Evolutionary conservation across 2,329 filamentous ascomycete species (phyloP).

Genomic region (Didymella pinodella): DNA sequence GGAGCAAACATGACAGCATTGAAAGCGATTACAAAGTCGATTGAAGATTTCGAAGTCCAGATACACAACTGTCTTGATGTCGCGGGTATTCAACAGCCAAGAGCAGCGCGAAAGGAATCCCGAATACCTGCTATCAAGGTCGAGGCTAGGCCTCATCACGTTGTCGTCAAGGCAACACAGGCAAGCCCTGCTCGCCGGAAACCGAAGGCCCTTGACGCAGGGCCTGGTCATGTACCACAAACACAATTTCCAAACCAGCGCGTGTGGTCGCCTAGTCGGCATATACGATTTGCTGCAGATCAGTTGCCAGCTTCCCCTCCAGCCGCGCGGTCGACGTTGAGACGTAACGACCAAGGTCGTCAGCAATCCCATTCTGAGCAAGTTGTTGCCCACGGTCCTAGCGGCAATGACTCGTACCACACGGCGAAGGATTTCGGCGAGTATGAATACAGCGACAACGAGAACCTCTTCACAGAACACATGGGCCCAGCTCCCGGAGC

Average conservation of each 20-base stretch:
- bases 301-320: conserved; percentile 24
- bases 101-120: background rate
- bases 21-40: conserved; percentile 34
- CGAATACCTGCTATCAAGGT: conserved; percentile 15
- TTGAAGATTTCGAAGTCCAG: conserved; percentile 41
- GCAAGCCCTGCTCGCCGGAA: conserved; percentile 31
- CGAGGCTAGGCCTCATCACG: conserved; percentile 22
- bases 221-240: conserved; percentile 36
- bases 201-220: conserved; percentile 18
- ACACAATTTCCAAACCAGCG: conserved; percentile 41
- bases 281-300: conserved; percentile 39
- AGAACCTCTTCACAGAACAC: conserved; percentile 31
- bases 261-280: conserved; percentile 37
- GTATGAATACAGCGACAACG: conserved; percentile 39
- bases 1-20: conserved; percentile 37
- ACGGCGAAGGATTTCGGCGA: conserved; percentile 36
- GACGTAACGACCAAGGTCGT: conserved; percentile 26
- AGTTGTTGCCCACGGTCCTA: conserved; percentile 9
- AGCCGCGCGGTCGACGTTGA: background rate
- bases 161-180: conserved; percentile 47
- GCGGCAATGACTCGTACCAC: conserved; percentile 21
- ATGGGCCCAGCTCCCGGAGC: conserved; percentile 31
- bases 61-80: conserved; percentile 38
- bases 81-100: conserved; percentile 36
- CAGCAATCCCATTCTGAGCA: conserved; percentile 21